A percentile compares a stretch with the other conserved stretches of the same genome.
Conservation (phyloP, 2,329 filamentous ascomycete species). For the Purpureocillium lavendulum region DNA sequence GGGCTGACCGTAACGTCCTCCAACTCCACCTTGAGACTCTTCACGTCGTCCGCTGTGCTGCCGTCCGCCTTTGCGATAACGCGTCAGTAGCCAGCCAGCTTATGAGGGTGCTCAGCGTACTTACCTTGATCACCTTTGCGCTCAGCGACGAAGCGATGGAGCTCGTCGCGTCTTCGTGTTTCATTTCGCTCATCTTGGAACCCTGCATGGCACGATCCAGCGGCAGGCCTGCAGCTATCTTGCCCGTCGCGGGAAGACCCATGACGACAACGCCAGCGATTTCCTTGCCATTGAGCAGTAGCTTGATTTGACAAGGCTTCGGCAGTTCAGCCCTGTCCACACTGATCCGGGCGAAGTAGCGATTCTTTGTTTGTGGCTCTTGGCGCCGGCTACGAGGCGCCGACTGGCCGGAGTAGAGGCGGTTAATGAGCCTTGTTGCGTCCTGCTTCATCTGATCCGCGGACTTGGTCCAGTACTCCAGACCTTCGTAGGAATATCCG, state of each 20-base stretch:
- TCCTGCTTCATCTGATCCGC: conserved; percentile 18
- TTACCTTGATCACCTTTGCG: not conserved
- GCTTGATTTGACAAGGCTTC: not conserved
- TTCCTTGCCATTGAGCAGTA: not conserved
- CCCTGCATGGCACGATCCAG: not conserved
- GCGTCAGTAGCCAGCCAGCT: not conserved
- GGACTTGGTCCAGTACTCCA: conserved; percentile 24
- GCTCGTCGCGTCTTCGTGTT: not conserved
- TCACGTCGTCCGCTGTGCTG: not conserved
- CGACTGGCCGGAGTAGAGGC: conserved; percentile 13
- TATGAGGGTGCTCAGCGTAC: not conserved
- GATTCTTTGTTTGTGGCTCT: not conserved
- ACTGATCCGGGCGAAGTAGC: conserved; percentile 1
- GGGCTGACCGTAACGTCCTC: not conserved
- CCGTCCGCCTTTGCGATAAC: not conserved
- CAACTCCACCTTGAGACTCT: not conserved
- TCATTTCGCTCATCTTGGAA: not conserved
- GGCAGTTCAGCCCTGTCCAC: not conserved
- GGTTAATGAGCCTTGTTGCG: conserved; percentile 24
- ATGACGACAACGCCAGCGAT: not conserved
- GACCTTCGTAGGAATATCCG: conserved; percentile 30
- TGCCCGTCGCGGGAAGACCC: not conserved
- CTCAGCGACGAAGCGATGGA: not conserved
- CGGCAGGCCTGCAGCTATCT: not conserved
- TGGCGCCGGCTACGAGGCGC: too few species aligned